Evolutionary conservation across 176 grass and related monocot species (phyloP).

Genomic region (Puccinellia tenuiflora): DNA sequence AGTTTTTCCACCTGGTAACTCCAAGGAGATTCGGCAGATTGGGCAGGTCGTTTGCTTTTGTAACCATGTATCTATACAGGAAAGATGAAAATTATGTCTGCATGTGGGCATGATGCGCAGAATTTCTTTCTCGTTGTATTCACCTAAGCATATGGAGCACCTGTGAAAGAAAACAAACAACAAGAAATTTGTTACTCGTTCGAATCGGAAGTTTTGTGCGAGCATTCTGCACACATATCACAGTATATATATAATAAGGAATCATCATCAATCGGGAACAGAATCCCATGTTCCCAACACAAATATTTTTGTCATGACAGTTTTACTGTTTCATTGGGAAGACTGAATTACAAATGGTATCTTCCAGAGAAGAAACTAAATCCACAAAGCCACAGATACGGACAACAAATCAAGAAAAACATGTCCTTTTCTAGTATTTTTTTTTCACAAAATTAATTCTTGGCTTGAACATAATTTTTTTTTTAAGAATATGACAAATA

Average conservation of each 20-base stretch:
- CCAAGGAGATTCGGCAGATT: conserved; percentile 78
- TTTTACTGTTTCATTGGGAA: not conserved
- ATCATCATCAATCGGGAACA: not conserved
- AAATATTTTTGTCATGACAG: not conserved
- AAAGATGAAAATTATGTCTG: conserved; percentile 75
- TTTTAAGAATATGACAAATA: not conserved
- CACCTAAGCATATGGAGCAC: conserved; percentile 95
- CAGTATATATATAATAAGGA: not conserved
- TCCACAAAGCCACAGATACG: not conserved
- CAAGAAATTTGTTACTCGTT: not conserved
- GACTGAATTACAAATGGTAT: not conserved
- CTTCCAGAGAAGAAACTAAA: not conserved
- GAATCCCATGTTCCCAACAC: not conserved
- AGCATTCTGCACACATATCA: not conserved
- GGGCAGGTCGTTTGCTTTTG: conserved; percentile 86
- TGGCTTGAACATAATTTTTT: not conserved
- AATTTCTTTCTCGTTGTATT: conserved; percentile 84
- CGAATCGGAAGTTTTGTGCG: not conserved
- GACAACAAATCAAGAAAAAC: conserved; percentile 4
- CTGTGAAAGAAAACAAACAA: conserved; percentile 29
- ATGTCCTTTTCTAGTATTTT: not conserved
- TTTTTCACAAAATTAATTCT: not conserved
- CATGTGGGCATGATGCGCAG: conserved; percentile 87
- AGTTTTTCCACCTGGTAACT: conserved; percentile 45
- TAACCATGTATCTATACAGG: conserved; percentile 89